Evolutionary conservation across 495 filamentous ascomycete species (phyloP), one percentile per base, ranked within the genome.

Genomic region (Polyplosphaeria fusca): DNA sequence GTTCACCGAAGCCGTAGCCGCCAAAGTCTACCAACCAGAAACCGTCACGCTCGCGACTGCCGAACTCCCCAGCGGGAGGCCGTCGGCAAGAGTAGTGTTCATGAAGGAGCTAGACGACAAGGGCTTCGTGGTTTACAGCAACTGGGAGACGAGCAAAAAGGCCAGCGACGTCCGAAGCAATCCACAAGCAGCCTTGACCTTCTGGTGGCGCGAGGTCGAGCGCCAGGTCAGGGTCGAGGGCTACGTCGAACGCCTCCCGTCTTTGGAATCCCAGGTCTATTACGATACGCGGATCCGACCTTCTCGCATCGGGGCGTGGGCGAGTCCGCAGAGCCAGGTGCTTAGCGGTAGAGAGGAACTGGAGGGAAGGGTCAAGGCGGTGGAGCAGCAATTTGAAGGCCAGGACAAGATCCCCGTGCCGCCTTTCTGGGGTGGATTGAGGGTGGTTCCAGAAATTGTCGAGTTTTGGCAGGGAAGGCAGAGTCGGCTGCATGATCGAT

Each of bases 401-500:
- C 41, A 76, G 58, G 85, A 95, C 52, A 68, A 86, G 35, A 94
- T 98, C 50, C 91, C 90, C 1, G 82, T 96, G 43, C 93, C 93
- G 24, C 84, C 86, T 19, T 96, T 95, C 71, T 98, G 93, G 93
- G 93, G 93, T 5, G 93, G 93, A 0, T 70, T 71, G 70, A 83
- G 92, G 62, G 77, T 98, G 49, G 78, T 90, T 52, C 93, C 93
- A 1, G 87, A 89, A 71, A 80, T 82, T 49, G 79, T 96, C 35
- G 91, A 96, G 77, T 96, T 96, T 71, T 96, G 91, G 92, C 88
- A 95, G 74, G 93, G 93, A 35, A 79, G 94, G 51, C 77, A 84
- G 52, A 95, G 85, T 76, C 79, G 93, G 30, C 71, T 96, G 68
- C 90, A 95, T 78, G 90, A 96, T 82, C 87, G 93, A 22, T 96